Evolutionary conservation across 2,329 filamentous ascomycete species (phyloP).

Genomic region (Aspergillus calidoustus): DNA sequence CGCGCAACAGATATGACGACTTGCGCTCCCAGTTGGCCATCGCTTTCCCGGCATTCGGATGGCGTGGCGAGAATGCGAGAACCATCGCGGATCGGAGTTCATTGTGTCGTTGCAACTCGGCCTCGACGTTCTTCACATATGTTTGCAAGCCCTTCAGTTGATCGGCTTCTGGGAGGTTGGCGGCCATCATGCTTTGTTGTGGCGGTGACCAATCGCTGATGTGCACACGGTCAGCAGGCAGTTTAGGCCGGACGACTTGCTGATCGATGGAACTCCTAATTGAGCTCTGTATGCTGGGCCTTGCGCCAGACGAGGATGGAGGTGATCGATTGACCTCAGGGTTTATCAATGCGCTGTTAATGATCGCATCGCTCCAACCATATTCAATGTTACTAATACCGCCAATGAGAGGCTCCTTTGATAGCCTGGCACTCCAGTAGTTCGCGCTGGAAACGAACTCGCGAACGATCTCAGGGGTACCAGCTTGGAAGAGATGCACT

Average conservation of each 20-base stretch:
- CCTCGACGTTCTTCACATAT: constrained; percentile 85
- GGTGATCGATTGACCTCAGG: constrained; percentile 45
- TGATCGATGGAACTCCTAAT: constrained; percentile 71
- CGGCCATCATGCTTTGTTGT: constrained; percentile 86
- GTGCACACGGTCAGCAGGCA: constrained; percentile 82
- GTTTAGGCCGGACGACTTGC: constrained; percentile 64
- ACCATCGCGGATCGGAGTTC: constrained; percentile 85
- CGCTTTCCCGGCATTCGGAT: constrained; percentile 78
- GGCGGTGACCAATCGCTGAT: constrained; percentile 91
- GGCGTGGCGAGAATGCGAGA: constrained; percentile 83
- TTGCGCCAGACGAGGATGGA: constrained; percentile 42
- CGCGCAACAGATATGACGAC: constrained; percentile 84
- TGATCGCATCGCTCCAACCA: constrained; percentile 87
- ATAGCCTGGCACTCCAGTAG: constrained; percentile 95
- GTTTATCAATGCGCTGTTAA: constrained; percentile 74
- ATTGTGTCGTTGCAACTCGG: constrained; percentile 85
- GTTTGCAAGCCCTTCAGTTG: constrained; percentile 74
- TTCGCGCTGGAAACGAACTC: constrained; percentile 95
- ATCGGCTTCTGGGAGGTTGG: constrained; percentile 75
- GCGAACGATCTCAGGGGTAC: constrained; percentile 89
- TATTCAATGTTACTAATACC: constrained; percentile 98
- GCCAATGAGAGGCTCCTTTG: constrained; percentile 88
- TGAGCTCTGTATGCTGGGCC: constrained; percentile 64
- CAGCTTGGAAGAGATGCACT: constrained; percentile 97
- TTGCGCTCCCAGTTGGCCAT: constrained; percentile 98